phyloP scores from a whole-genome alignment of 129 eudicot species.

The Flaveria brownii region DNA sequence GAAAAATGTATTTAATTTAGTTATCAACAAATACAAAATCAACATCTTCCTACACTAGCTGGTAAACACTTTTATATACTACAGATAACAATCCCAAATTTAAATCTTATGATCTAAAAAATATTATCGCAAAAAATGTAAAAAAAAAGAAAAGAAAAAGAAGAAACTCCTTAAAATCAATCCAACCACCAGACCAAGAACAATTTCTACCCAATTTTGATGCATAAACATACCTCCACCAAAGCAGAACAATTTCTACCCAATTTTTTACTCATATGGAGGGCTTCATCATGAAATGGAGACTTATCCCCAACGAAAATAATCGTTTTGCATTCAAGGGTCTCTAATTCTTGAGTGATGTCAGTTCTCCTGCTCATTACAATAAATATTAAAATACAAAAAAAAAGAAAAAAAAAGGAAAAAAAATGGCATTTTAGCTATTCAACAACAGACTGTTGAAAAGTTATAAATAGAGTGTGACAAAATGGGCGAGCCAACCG shows the following conservation, averaged over 20 bases:
- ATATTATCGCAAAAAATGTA: too few species aligned
- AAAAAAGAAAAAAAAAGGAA: too few species aligned
- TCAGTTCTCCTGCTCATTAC: constrained; percentile 77
- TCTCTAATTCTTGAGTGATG: constrained; percentile 66
- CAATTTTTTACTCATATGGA: constrained; percentile 73
- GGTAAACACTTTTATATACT: too few species aligned
- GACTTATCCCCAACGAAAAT: constrained; percentile 81
- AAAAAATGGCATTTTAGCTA: too few species aligned
- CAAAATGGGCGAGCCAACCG: not conserved
- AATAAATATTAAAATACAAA: not conserved
- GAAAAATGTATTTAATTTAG: too few species aligned
- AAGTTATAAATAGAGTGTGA: not conserved
- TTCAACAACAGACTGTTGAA: not conserved
- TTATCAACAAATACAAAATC: too few species aligned
- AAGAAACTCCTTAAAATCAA: too few species aligned
- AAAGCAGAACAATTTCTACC: constrained; percentile 73
- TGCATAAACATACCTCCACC: constrained; percentile 70
- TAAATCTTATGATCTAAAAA: too few species aligned
- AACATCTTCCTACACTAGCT: too few species aligned
- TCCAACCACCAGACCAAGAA: not conserved
- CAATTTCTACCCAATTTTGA: constrained; percentile 63
- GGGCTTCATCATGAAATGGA: constrained; percentile 81
- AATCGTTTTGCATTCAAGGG: constrained; percentile 72
- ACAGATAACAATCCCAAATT: too few species aligned
- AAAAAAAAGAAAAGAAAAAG: too few species aligned